Evolutionary conservation across 1,284 basidiomycete species (phyloP), one percentile per base, ranked within the genome.

Genomic region (Gomphus bonarii): DNA sequence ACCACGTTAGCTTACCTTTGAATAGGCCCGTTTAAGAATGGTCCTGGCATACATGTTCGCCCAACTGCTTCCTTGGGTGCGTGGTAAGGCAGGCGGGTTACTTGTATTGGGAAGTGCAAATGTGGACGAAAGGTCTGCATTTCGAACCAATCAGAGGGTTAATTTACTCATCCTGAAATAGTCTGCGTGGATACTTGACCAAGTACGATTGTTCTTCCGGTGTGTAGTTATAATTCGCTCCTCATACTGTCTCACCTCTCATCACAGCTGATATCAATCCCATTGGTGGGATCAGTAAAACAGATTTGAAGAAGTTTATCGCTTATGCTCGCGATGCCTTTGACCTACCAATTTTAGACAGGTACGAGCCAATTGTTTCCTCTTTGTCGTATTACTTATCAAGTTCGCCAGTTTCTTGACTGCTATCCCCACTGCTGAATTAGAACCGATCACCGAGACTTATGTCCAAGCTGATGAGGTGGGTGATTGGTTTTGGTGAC

Each of bases 221-320:
- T 86, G 62, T 51, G 74, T 58, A 10, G 25, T 30, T 49, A 16
- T 20, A 48, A 30, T 48, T 48, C 22, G 12, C 6, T 25, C 25
- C 12, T 31, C 46, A 10, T 46, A 2, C 8, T n/a, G 20, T 43
- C 46, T 31, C 25, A 14, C 46, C 30, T 60, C 16, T 52, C 54
- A 48, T 57, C 49, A 5, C 65, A 93, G 91, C 97, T 55, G 95
- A 99, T 68, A 82, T 99, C 67, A 99, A 99, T 69, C 97, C 95
- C 3, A 99, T 99, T 64, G 97, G 97, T 8, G 91, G 89, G 1
- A 97, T 99, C 69, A 95, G 91, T 70, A 99, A 99, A 73, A 95
- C 92, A 0, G 97, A 99, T 70, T 73, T 99, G 61, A 99, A 97
- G 75, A 85, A 85, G 61, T 99, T 98, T 69, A 97, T 99, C 63